phyloP scores from a whole-genome alignment of 1,284 basidiomycete species.

The Puccinia novopanici region DNA sequence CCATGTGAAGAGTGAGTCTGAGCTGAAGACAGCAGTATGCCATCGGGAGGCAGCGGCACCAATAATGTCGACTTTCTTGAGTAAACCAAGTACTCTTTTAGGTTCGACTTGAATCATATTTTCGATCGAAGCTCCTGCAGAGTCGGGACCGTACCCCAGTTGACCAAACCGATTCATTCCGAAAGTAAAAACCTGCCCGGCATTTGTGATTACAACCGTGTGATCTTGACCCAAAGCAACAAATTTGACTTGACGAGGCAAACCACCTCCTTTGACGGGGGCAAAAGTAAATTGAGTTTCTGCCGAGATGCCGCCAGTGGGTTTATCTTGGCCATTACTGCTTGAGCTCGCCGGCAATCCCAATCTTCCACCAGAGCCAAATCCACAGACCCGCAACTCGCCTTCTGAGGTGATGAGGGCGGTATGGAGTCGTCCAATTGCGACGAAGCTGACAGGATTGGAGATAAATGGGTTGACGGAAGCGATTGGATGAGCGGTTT shows the following conservation, averaged over 20 bases:
- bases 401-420: slow-evolving; percentile 52
- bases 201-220: slow-evolving; percentile 77
- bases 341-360: slow-evolving; percentile 55
- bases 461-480: slow-evolving; percentile 20
- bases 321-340: background rate
- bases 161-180: slow-evolving; percentile 84
- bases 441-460: slow-evolving; percentile 20
- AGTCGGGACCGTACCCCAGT: slow-evolving; percentile 83
- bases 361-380: slow-evolving; percentile 75
- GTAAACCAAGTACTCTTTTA: slow-evolving; percentile 71
- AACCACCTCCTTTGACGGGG: slow-evolving; percentile 65
- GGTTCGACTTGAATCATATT: slow-evolving; percentile 75
- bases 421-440: slow-evolving; percentile 34
- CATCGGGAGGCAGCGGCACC: slow-evolving; percentile 86
- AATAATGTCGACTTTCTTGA: slow-evolving; percentile 76
- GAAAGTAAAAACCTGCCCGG: slow-evolving; percentile 85
- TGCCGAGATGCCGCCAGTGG: slow-evolving; percentile 23
- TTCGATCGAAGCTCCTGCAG: slow-evolving; percentile 56
- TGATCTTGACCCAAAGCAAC: slow-evolving; percentile 92
- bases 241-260: slow-evolving; percentile 65
- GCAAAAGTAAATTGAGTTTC: slow-evolving; percentile 76
- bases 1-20: slow-evolving; percentile 84
- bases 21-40: slow-evolving; percentile 87
- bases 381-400: slow-evolving; percentile 75
- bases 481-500: slow-evolving; percentile 53